phyloP scores from a whole-genome alignment of 148 eudicot genomes.

The Diospyros lotus region DNA sequence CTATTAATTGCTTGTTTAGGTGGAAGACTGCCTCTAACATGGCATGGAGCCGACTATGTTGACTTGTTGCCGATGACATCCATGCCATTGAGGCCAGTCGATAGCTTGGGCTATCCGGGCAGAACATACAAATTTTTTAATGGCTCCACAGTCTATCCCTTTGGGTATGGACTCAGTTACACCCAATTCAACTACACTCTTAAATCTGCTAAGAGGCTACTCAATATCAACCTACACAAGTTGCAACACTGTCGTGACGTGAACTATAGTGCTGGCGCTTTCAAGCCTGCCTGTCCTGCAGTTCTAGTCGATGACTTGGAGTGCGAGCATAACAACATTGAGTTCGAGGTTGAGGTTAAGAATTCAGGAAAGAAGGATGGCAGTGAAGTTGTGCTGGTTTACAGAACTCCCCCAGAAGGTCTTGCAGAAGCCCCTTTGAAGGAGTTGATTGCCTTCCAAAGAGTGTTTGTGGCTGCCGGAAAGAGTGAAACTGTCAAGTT shows the following conservation, averaged over 20 bases:
- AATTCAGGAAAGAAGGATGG: conserved; percentile 11
- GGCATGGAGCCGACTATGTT: conserved; percentile 19
- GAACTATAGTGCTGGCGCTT: conserved; percentile 7
- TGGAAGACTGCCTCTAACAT: conserved; percentile 39
- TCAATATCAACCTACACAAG: conserved; percentile 1
- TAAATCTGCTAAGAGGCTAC: neutral
- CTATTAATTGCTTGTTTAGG: conserved; percentile 7
- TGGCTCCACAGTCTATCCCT: conserved; percentile 52
- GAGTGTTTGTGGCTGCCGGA: conserved; percentile 13
- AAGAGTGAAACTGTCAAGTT: neutral
- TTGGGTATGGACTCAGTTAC: conserved; percentile 35
- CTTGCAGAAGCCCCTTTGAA: conserved; percentile 5
- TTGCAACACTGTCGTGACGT: conserved; percentile 11
- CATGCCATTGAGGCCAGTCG: conserved; percentile 39
- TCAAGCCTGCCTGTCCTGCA: conserved; percentile 12
- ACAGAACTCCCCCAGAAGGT: neutral
- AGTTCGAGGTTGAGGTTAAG: conserved; percentile 8
- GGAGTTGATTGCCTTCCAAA: conserved; percentile 16
- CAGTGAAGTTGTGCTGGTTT: conserved; percentile 15
- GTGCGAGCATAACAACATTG: neutral
- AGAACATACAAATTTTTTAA: conserved; percentile 56
- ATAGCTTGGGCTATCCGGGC: conserved; percentile 50
- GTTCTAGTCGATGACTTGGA: conserved; percentile 7
- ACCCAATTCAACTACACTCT: conserved; percentile 21
- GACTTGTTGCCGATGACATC: conserved; percentile 34